Conservation (phyloP, 2,329 filamentous ascomycete genomes). For the Aspergillus thermomutatus region DNA sequence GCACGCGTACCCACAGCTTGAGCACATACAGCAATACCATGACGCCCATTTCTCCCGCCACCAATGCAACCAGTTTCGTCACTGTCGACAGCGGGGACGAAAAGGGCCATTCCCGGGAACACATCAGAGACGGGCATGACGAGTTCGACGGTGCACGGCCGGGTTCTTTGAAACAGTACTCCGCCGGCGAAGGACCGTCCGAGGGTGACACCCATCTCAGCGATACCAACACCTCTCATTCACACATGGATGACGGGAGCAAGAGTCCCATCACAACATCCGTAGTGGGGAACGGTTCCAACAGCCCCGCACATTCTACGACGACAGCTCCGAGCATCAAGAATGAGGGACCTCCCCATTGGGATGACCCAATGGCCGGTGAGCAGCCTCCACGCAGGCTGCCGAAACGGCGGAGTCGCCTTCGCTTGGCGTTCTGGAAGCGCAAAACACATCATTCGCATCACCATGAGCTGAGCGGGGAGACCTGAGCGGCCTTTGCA, state of each 20-base stretch:
- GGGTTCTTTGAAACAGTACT: slow-evolving; percentile 28
- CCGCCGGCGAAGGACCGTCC: slow-evolving; percentile 17
- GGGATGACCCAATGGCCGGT: slow-evolving; percentile 19
- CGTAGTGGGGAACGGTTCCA: slow-evolving; percentile 18
- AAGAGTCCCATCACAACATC: slow-evolving; percentile 21
- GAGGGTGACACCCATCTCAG: slow-evolving; percentile 19
- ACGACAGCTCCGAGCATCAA: slow-evolving; percentile 25
- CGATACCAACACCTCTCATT: slow-evolving; percentile 24
- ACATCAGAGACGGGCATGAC: slow-evolving; percentile 28
- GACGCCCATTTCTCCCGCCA: slow-evolving; percentile 41
- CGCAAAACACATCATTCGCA: slow-evolving; percentile 30
- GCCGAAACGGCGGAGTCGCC: slow-evolving; percentile 36
- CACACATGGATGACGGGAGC: slow-evolving; percentile 20
- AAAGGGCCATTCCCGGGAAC: slow-evolving; percentile 27
- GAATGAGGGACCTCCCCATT: slow-evolving; percentile 19
- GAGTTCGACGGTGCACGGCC: slow-evolving; percentile 29
- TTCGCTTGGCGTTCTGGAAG: slow-evolving; percentile 42
- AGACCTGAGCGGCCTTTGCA: slow-evolving; percentile 22
- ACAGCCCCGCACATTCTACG: slow-evolving; percentile 28
- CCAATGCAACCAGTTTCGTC: slow-evolving; percentile 45
- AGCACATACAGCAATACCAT: slow-evolving; percentile 43
- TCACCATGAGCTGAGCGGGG: slow-evolving; percentile 31
- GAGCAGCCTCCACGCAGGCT: slow-evolving; percentile 23
- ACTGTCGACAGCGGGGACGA: slow-evolving; percentile 42
- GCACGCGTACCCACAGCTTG: slow-evolving; percentile 39